Base-by-base conservation (phyloP, 202 grass and related monocot genomes). In the Musa balbisiana region DNA sequence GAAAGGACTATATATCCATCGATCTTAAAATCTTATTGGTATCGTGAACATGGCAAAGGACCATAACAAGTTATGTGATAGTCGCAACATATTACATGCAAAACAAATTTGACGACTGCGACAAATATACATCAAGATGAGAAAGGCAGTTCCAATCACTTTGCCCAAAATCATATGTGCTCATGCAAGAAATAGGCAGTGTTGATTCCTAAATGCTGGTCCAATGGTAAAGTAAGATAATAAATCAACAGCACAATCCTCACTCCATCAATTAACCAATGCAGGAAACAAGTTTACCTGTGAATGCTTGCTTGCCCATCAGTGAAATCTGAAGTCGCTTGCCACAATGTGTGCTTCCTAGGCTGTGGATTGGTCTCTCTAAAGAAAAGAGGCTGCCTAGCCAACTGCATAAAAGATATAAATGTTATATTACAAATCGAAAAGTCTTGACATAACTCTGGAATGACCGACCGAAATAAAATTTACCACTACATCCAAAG, bases 291-390 rank as follows among this genome's bases (percentile, higher is more conserved):
- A 56, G 0, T 24, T 50, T 88, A 96, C 92, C 92, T 87, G 74
- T 96, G 76, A 49, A 86, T 71, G 62, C 87, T 89, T 84, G 92
- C 92, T 70, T 96, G 92, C 43, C 89, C 89, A 82, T 85, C 74
- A 59, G 92, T 96, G 82, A 96, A 96, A 83, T 96, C 92, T 21
- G 89, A 82, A 51, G 89, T 86, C 53, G 89, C 87, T 80, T 96
- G 92, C 92, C 89, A 96, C 65, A 96, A 77, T 20, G 92, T 96
- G 72, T 96, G 92, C 81, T 96, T 96, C 71, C 92, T 89, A 80
- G 92, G 92, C 77, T 92, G 87, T 49, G 92, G 92, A 76, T 90
- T 92, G 2, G 92, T 96, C 86, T 96, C 92, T 86, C 85, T 86
- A 55, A 92, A 96, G 80, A 96, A 96, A 79, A 96, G 85, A 55